A percentile compares a stretch with the other conserved stretches of the same genome.
These are phyloP conservation scores for Paraurostyla sp. DNA, from an alignment of 73 alveolate species.

Conservation along the genomic window DNA sequence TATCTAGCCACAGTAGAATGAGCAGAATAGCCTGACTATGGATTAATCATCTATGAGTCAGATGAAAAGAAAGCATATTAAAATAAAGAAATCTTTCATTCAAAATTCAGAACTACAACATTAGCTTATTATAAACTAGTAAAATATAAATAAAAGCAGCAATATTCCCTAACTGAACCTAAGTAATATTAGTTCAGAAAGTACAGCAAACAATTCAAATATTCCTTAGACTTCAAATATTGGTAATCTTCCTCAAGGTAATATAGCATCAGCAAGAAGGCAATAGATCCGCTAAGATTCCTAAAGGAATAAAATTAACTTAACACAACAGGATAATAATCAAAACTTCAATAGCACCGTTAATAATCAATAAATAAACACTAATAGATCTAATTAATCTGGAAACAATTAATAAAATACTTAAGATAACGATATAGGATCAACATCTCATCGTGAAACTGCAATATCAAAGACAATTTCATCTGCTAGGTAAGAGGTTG, in stretches of 20 bases:
- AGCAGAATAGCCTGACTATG: neutral
- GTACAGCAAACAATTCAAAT: neutral
- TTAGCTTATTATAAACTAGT: neutral
- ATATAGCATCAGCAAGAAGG: constrained; percentile 27
- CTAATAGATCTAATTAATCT: constrained; percentile 41
- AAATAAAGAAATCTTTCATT: constrained; percentile 17
- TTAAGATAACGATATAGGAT: constrained; percentile 11
- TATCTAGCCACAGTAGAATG: neutral
- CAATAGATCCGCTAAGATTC: neutral
- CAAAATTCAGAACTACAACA: neutral
- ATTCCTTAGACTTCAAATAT: neutral
- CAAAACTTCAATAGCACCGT: neutral
- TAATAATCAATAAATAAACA: neutral
- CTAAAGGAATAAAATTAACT: neutral
- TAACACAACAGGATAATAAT: neutral
- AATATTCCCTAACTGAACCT: constrained; percentile 19
- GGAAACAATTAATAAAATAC: neutral
- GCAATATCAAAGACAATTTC: constrained; percentile 42
- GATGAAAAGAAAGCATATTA: constrained; percentile 36
- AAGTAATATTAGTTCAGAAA: constrained; percentile 3
- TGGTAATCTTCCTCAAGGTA: neutral
- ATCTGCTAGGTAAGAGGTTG: constrained; percentile 43
- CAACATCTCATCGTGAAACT: constrained; percentile 22
- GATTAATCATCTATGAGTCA: neutral
- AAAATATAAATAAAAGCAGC: neutral